Base-by-base conservation (phyloP, 2,329 filamentous ascomycete genomes). In the Fusarium oligoseptatum region DNA sequence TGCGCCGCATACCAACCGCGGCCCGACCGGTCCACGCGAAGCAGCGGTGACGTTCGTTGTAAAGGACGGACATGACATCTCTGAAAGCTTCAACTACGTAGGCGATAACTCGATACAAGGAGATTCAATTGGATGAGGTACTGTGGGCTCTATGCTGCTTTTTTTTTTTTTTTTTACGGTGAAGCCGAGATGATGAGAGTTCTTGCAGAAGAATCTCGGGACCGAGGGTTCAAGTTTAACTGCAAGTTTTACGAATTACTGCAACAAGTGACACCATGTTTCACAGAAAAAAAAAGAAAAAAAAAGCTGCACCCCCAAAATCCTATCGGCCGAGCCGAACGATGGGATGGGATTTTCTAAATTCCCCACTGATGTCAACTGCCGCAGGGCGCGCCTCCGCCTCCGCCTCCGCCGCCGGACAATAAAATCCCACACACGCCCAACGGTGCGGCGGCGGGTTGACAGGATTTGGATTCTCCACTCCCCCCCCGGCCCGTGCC, bases 1-100 rank as follows among this genome's bases (percentile, higher is more conserved):
- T 87, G 73, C 75, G 68, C 22, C 76, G 73, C 17, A 83, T 83
- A 11, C 85, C 85, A 8, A 79, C 80, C 2, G 82, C 83, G 66
- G 80, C 80, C 55, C 77, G 70, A 34, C 79, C 81, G 68, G 39
- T 78, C 36, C 24, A 29, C 76, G 64, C 80, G 79, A 55, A 71
- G 77, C 37, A 80, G 78, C 20, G 48, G 48, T 87, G 83, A 84
- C 83, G 22, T 48, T 76, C 83, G 22, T 48, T 76, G 76, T 5
- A 75, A 75, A 83, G 10, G 72, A 81, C 50, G 10, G 72, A 81
- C 50, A 73, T 86, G 45, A 50, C 2, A n/a, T 50, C 24, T n/a
- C 24, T 11, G 45, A 50, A 17, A 52, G 17, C 24, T 29, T 52
- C 24, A 52, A 48, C 43, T 48, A 2, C 15, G 6, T 50, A 17